Evolutionary conservation across 805 yeast genomes (phyloP).

Genomic region (Kregervanrija fluxuum): DNA sequence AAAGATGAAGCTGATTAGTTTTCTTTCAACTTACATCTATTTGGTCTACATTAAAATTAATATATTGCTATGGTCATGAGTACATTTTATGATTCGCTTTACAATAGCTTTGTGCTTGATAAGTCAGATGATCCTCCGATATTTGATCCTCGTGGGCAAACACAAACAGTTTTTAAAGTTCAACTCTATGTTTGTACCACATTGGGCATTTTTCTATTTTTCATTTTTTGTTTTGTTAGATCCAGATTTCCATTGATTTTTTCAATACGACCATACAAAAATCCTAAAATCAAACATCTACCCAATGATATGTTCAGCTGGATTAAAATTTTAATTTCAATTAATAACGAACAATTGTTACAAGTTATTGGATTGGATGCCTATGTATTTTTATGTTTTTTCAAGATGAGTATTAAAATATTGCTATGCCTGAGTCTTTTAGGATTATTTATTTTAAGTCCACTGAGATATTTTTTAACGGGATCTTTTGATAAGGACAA

Average conservation of each 20-base stretch:
- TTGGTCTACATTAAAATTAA: no score
- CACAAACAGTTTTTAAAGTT: conserved; percentile 51
- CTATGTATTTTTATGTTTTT: conserved; percentile 50
- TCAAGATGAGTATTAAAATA: conserved; percentile 46
- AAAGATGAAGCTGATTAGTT: no score
- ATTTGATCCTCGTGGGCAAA: conserved; percentile 33
- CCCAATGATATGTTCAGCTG: conserved; percentile 47
- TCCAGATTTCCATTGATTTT: conserved; percentile 51
- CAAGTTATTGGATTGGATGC: conserved; percentile 55
- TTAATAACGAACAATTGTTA: conserved; percentile 44
- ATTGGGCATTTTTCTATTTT: conserved; percentile 39
- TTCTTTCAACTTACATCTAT: no score
- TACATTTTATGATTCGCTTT: no score
- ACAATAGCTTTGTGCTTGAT: conserved; percentile 2
- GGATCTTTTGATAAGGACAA: conserved; percentile 37
- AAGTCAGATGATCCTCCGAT: conserved; percentile 30
- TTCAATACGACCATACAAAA: conserved; percentile 46
- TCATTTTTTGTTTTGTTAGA: conserved; percentile 43
- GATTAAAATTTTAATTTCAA: conserved; percentile 39
- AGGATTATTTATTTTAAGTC: conserved; percentile 44
- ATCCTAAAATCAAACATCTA: conserved; percentile 34
- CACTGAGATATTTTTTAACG: conserved; percentile 44
- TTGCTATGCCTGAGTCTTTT: conserved; percentile 36
- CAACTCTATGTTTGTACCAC: conserved; percentile 43
- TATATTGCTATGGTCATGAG: no score